Base-by-base conservation (phyloP, 371 early-diverging fungal genomes). In the Circinella minor region DNA sequence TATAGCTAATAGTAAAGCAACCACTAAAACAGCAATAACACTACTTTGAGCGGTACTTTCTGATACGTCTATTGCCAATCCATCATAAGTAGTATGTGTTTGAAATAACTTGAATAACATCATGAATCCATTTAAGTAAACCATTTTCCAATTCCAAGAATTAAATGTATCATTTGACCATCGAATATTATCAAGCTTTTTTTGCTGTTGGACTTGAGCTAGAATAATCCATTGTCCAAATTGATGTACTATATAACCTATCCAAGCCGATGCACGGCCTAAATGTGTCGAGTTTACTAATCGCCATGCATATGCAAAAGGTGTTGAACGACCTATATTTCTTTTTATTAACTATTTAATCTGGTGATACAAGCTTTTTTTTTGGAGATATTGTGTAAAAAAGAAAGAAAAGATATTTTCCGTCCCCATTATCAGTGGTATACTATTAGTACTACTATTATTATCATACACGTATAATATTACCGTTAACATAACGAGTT, bases 91-190 rank as follows among this genome's bases (percentile, higher is more conserved):
- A 1, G 78, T 13, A 46, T 78, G 80, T 0, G 77, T 71, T 55
- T 80, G 83, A 7, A 78, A 47, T 27, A 78, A 47, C 54, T 82
- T 82, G 39, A 72, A 78, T 4, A 74, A 27, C 11, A 73, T 51
- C 83, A 82, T 82, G 17, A 67, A 62, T 9, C 55, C 69, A 65
- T 82, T 82, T 48, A 82, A 70, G 63, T 73, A 74, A 1, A 82
- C 65, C 83, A 82, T 80, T 62, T 73, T 66, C 80, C 77, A 80
- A 73, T 82, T 82, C 78, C 80, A 80, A 77, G 77, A 76, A 68
- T 68, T 74, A 54, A 75, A 77, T n/a, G 57, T 27, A 57, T 77
- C 62, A 20, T 66, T 55, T 27, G 74, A 71, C 80, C 80, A 82
- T 17, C 67, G 61, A 9, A 51, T 14, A 37, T 2, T n/a, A 17